phyloP scores from a whole-genome alignment of 2,329 filamentous ascomycete species.

The Colletotrichum tabaci region DNA sequence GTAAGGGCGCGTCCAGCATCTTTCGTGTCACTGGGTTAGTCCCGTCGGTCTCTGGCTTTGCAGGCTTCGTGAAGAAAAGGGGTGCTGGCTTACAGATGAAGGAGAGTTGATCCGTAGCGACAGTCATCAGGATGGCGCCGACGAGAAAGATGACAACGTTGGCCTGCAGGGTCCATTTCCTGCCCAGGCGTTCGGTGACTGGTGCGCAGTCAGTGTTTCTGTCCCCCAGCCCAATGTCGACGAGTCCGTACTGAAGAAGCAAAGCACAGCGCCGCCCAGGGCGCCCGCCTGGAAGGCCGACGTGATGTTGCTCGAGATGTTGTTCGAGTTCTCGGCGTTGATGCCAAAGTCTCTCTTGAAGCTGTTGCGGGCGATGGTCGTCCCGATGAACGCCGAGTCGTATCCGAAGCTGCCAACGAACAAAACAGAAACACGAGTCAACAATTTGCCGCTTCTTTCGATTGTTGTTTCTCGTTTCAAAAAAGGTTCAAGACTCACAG shows the following conservation, averaged over 20 bases:
- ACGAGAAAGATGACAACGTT: conserved; percentile 61
- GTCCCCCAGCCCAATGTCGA: conserved; percentile 13
- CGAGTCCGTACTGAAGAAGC: conserved; percentile 53
- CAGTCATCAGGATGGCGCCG: conserved; percentile 60
- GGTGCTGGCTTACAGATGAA: conserved; percentile 54
- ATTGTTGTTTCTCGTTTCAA: too few species aligned
- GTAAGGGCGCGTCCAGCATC: conserved; percentile 68
- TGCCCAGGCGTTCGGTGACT: conserved; percentile 62
- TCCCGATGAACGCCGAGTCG: conserved; percentile 68
- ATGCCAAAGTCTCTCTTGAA: conserved; percentile 61
- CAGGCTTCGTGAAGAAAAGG: too few species aligned
- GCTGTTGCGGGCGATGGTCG: conserved; percentile 64
- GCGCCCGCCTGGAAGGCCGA: conserved; percentile 64
- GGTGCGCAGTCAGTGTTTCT: neutral
- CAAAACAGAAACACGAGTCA: neutral
- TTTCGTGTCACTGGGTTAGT: neutral
- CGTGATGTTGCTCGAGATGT: conserved; percentile 61
- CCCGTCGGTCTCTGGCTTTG: too few species aligned
- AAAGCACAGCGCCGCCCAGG: conserved; percentile 67
- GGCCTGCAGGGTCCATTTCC: conserved; percentile 66
- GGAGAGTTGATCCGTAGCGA: conserved; percentile 56
- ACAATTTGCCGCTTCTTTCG: neutral
- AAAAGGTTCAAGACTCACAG: conserved; percentile 48
- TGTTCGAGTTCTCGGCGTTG: conserved; percentile 47
- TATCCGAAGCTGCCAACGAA: conserved; percentile 61